Base-by-base conservation (phyloP, 495 filamentous ascomycete species). In the Hypoxylon fragiforme region DNA sequence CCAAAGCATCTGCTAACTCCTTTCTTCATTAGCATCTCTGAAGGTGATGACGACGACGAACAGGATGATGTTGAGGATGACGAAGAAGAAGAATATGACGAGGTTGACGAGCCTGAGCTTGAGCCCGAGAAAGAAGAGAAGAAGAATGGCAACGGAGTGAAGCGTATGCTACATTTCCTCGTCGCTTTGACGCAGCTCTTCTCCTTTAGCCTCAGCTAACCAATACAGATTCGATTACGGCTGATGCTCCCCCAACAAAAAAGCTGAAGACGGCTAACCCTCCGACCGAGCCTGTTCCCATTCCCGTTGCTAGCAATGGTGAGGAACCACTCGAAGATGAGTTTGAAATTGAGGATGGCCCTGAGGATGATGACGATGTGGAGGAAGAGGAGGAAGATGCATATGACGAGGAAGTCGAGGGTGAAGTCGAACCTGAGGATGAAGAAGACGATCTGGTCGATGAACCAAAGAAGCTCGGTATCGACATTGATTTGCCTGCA, bases 201-300 rank as follows among this genome's bases (percentile, higher is more conserved):
- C 44, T 18, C 40, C 24, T 14, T 31, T 24, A 24, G 30, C n/a
- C 31, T 21, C 30, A 8, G 15, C 64, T 67, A 48, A 64, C 53
- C 30, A 2, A 36, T 40, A 28, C 43, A 40, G 30, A 21, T 35
- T 5, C 51, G 45, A 45, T 18, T 11, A 15, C 44, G 69, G 63
- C 65, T 16, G 52, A 72, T 60, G 75, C 73, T 48, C 75, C 73
- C 42, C 75, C 75, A 28, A 77, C 73, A 63, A 77, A 77, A 60
- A 77, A 77, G 61, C 53, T 67, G 60, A 77, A 77, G 70, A 76
- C 69, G 12, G 54, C 54, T 30, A 44, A 64, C 18, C 60, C 57
- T 44, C 54, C 67, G 8, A 35, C 39, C 39, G 70, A 62, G 16
- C 51, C 57, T 21, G 60, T 52, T 24, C 69, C 57, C 19, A 59